Evolutionary conservation across 495 filamentous ascomycete species (phyloP).

Genomic region (Glonium stellatum): DNA sequence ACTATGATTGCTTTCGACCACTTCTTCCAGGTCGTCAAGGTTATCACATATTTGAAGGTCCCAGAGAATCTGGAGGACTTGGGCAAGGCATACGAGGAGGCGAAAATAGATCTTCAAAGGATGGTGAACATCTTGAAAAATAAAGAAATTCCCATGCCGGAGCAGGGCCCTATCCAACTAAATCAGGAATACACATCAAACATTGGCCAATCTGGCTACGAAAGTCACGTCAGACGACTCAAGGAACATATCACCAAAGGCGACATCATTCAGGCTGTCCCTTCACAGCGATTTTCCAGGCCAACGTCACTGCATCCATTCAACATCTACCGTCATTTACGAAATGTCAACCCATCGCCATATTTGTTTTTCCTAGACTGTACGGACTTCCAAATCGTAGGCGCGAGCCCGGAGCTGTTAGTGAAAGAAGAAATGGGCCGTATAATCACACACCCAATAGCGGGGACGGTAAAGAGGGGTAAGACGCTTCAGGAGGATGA

Average conservation of each 20-base stretch:
- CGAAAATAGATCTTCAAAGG: slow-evolving; percentile 52
- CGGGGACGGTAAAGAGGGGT: slow-evolving; percentile 86
- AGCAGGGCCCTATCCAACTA: slow-evolving; percentile 62
- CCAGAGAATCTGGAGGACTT: slow-evolving; percentile 52
- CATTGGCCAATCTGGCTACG: slow-evolving; percentile 81
- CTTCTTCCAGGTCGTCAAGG: slow-evolving; percentile 84
- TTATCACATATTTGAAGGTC: slow-evolving; percentile 79
- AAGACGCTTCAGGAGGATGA: slow-evolving; percentile 74
- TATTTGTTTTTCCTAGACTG: slow-evolving; percentile 97
- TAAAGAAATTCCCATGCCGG: slow-evolving; percentile 69
- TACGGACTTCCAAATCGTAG: slow-evolving; percentile 85
- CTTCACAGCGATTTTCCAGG: slow-evolving; percentile 84
- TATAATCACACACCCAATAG: slow-evolving; percentile 95
- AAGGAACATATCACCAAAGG: slow-evolving; percentile 84
- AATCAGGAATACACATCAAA: slow-evolving; percentile 84
- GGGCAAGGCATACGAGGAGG: slow-evolving; percentile 56
- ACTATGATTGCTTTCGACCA: slow-evolving; percentile 93
- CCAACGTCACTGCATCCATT: slow-evolving; percentile 89
- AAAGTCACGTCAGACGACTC: slow-evolving; percentile 69
- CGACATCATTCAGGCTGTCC: slow-evolving; percentile 96
- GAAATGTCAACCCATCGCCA: slow-evolving; percentile 90
- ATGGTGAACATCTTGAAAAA: slow-evolving; percentile 62
- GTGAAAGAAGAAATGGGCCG: slow-evolving; percentile 81
- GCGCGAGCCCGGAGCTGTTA: slow-evolving; percentile 86
- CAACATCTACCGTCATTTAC: slow-evolving; percentile 95